Conservation (phyloP, 768 basidiomycete species). For the Boletus huronensis region DNA sequence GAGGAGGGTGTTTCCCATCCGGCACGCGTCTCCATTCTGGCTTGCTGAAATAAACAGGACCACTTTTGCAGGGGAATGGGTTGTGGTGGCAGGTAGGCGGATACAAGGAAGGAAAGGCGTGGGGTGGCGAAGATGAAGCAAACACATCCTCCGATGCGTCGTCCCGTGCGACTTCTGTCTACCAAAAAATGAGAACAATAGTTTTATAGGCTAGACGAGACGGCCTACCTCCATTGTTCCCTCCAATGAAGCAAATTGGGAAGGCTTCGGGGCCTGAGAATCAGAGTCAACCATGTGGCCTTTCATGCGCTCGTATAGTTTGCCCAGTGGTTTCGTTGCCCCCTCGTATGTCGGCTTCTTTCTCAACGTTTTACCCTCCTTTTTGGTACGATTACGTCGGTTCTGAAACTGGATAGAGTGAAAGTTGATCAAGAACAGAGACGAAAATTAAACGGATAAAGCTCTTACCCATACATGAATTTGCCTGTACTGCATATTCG, state of each 20-base stretch:
- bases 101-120: slow-evolving; percentile 16
- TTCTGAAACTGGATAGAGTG: slow-evolving; percentile 9
- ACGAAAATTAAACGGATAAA: accelerated
- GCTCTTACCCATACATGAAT: slow-evolving; percentile 16
- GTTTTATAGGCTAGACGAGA: too few relatives aligned
- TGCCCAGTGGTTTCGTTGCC: not conserved
- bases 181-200: not conserved
- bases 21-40: slow-evolving; percentile 6
- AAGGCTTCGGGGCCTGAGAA: not conserved
- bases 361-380: not conserved
- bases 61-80: slow-evolving; percentile 17
- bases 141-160: not conserved
- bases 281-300: not conserved
- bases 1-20: not conserved
- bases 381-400: slow-evolving; percentile 10
- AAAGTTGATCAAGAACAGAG: not conserved
- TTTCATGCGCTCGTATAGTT: not conserved
- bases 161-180: not conserved
- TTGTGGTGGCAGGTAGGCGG: slow-evolving; percentile 15
- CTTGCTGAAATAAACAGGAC: not conserved
- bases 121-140: slow-evolving; percentile 1
- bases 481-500: slow-evolving; percentile 13
- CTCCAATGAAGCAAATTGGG: not conserved
- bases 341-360: not conserved
- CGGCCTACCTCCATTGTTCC: not conserved